These are phyloP conservation scores for Ormosia semicastrata DNA, from an alignment of 306 rosid species.

Conservation along the genomic window DNA sequence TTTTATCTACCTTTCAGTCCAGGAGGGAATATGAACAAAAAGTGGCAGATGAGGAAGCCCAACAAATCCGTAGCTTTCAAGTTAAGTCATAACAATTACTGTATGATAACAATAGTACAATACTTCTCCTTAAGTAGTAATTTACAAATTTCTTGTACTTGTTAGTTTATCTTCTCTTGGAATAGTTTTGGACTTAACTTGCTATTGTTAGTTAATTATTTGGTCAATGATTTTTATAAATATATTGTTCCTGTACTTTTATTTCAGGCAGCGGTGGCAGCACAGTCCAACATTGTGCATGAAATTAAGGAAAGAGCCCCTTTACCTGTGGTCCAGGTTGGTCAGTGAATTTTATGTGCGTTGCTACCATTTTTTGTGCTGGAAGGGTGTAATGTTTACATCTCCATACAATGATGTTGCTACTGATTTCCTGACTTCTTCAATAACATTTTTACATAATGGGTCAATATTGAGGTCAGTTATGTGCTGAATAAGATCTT, in stretches of 20 bases:
- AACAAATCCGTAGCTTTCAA: conserved; percentile 71
- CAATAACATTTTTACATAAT: background rate
- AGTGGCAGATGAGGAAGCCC: conserved; percentile 76
- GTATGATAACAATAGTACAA: background rate
- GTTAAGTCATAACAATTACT: conserved; percentile 39
- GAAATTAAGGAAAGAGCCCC: conserved; percentile 66
- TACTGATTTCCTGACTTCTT: conserved; percentile 4
- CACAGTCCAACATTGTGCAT: conserved; percentile 51
- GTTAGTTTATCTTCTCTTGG: background rate
- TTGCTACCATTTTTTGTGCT: conserved; percentile 9
- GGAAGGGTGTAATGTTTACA: background rate
- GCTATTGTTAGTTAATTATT: conserved; percentile 7
- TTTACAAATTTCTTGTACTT: background rate
- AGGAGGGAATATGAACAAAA: conserved; percentile 77
- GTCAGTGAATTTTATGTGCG: conserved; percentile 2
- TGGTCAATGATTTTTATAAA: conserved; percentile 16
- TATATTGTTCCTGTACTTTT: conserved; percentile 28
- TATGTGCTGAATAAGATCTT: background rate
- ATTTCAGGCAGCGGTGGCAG: conserved; percentile 79
- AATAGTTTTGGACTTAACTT: background rate
- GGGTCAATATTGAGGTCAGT: background rate
- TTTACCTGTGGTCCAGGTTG: conserved; percentile 59
- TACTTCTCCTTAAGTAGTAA: background rate
- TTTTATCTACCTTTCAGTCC: conserved; percentile 43
- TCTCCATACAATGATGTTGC: background rate